These are phyloP conservation scores for Pythium pyrilobum DNA, from an alignment of 352 stramenopile species.

Conservation along the genomic window DNA sequence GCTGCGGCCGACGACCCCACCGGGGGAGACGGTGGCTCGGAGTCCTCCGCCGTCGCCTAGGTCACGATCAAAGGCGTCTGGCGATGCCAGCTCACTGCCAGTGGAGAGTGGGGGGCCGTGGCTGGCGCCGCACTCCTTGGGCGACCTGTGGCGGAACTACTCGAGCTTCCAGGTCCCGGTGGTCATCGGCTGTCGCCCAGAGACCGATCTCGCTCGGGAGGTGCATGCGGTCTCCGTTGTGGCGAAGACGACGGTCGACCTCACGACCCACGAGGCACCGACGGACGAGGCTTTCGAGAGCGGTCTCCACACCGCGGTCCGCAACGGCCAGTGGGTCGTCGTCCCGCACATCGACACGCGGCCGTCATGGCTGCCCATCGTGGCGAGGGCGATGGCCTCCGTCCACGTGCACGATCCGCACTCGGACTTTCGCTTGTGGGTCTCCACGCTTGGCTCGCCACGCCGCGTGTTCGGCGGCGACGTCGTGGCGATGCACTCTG, in stretches of 20 bases:
- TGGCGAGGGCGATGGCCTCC: constrained; percentile 28
- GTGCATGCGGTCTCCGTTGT: constrained; percentile 25
- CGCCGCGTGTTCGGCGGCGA: neutral
- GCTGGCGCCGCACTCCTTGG: neutral
- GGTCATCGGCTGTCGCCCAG: constrained; percentile 24
- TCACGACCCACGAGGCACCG: constrained; percentile 2
- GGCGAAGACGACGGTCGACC: constrained; percentile 32
- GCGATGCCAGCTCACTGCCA: too few species aligned
- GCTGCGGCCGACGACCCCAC: too few species aligned
- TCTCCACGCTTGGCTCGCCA: constrained; percentile 19
- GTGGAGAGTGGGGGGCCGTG: neutral
- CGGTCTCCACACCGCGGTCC: constrained; percentile 29
- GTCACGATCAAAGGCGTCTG: too few species aligned
- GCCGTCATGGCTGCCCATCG: constrained; percentile 11
- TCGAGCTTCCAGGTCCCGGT: constrained; percentile 28
- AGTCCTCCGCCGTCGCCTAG: too few species aligned
- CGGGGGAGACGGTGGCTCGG: too few species aligned
- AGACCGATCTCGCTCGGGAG: constrained; percentile 30
- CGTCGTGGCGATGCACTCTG: neutral
- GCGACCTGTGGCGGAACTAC: constrained; percentile 31
- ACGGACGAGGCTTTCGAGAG: constrained; percentile 28
- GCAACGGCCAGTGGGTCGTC: constrained; percentile 53
- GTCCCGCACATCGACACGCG: constrained; percentile 31
- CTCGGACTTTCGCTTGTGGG: constrained; percentile 61
- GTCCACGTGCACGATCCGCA: constrained; percentile 29